These are phyloP conservation scores for Coffea eugenioides DNA, from an alignment of 257 asterid species.

Conservation along the genomic window DNA sequence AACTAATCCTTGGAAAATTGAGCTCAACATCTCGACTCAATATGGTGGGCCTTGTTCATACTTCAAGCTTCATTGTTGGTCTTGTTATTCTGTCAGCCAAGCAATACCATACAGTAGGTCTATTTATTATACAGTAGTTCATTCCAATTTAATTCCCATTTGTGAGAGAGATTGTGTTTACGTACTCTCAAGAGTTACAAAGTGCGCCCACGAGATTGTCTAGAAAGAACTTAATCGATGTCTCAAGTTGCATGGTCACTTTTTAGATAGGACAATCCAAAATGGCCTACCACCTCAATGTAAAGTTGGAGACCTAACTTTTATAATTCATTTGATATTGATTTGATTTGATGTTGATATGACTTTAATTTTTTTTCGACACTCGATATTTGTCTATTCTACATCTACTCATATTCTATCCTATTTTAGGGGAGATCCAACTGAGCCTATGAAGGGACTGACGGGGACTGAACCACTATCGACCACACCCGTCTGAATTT, in stretches of 20 bases:
- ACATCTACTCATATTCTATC: too few species aligned
- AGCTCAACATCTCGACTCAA: background rate
- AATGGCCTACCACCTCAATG: slow-evolving; percentile 37
- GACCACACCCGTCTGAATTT: too few species aligned
- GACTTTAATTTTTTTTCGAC: slow-evolving; percentile 29
- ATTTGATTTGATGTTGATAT: slow-evolving; percentile 38
- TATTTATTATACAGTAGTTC: background rate
- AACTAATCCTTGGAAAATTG: background rate
- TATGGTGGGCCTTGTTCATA: background rate
- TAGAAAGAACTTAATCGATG: slow-evolving; percentile 19
- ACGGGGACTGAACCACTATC: too few species aligned
- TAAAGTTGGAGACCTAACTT: slow-evolving; percentile 58
- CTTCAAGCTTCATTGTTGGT: background rate
- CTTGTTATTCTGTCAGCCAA: background rate
- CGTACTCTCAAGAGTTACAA: slow-evolving; percentile 22
- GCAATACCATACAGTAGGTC: background rate
- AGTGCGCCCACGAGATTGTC: slow-evolving; percentile 22
- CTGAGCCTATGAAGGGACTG: too few species aligned
- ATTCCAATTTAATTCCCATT: background rate
- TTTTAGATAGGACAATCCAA: slow-evolving; percentile 28
- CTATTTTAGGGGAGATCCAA: too few species aligned
- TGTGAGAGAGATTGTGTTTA: background rate
- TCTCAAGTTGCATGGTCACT: slow-evolving; percentile 41
- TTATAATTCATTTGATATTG: slow-evolving; percentile 33
- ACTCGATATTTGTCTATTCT: too few species aligned